These are phyloP conservation scores for Saksenaea vasiformis DNA, from an alignment of 371 early-diverging fungal species.

Conservation along the genomic window DNA sequence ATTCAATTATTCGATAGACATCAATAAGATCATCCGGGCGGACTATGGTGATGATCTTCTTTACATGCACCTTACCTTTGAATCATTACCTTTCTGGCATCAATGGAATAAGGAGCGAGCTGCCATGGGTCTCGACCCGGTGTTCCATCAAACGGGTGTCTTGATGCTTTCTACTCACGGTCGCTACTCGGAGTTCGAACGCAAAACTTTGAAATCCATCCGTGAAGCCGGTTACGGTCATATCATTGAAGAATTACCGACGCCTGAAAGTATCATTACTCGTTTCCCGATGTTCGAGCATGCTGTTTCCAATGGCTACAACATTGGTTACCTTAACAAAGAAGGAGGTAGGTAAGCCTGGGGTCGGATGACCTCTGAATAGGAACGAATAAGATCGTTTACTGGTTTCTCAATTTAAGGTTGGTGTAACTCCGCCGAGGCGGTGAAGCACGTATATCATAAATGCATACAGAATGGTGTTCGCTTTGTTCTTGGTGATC, in stretches of 20 bases:
- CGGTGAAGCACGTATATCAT: slow-evolving; percentile 30
- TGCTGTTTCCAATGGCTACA: slow-evolving; percentile 29
- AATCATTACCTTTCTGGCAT: slow-evolving; percentile 47
- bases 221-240: slow-evolving; percentile 39
- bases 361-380: background rate
- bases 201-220: slow-evolving; percentile 30
- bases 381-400: background rate
- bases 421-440: slow-evolving; percentile 42
- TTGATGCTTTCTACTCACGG: slow-evolving; percentile 32
- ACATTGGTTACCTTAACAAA: slow-evolving; percentile 37
- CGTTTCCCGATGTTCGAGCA: slow-evolving; percentile 36
- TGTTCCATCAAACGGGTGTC: slow-evolving; percentile 48
- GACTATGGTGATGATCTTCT: slow-evolving; percentile 49
- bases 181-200: slow-evolving; percentile 33
- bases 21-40: slow-evolving; percentile 52
- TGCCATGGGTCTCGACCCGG: slow-evolving; percentile 18
- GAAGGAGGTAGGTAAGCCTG: slow-evolving; percentile 28
- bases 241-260: slow-evolving; percentile 29
- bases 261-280: slow-evolving; percentile 24
- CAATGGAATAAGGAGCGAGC: slow-evolving; percentile 55
- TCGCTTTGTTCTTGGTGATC: slow-evolving; percentile 33
- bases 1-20: slow-evolving; percentile 30
- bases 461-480: slow-evolving; percentile 41
- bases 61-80: slow-evolving; percentile 40
- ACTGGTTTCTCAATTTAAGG: slow-evolving; percentile 18